phyloP scores from a whole-genome alignment of 2,329 filamentous ascomycete species.

The Biscogniauxia mediterranea region DNA sequence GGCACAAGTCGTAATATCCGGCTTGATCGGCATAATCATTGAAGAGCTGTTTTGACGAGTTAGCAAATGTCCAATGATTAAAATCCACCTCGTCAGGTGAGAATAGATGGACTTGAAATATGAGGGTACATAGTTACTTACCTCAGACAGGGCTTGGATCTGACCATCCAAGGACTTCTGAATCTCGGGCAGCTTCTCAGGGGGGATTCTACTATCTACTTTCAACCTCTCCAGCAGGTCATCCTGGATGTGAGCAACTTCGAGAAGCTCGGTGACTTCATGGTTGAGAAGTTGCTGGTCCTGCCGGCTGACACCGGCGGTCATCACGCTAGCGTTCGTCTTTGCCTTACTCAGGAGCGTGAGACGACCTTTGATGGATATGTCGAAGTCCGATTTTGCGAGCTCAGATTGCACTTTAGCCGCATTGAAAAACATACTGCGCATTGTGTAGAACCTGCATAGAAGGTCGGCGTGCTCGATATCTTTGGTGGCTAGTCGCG shows the following conservation, averaged over 20 bases:
- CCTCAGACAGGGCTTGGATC: constrained; percentile 72
- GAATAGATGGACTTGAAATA: neutral
- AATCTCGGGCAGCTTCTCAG: constrained; percentile 63
- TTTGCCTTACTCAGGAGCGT: constrained; percentile 87
- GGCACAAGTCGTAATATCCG: constrained; percentile 88
- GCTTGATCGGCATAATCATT: constrained; percentile 89
- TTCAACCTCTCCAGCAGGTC: constrained; percentile 79
- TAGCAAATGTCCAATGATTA: constrained; percentile 2
- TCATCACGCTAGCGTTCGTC: constrained; percentile 84
- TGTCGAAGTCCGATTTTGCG: constrained; percentile 75
- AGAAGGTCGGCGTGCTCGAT: constrained; percentile 83
- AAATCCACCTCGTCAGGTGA: neutral
- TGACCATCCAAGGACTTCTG: constrained; percentile 70
- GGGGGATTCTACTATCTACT: constrained; percentile 66
- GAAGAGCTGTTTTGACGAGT: constrained; percentile 67
- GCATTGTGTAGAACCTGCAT: constrained; percentile 88
- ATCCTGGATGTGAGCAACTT: constrained; percentile 93
- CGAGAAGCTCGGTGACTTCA: constrained; percentile 80
- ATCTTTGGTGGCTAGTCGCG: constrained; percentile 70
- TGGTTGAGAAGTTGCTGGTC: constrained; percentile 83
- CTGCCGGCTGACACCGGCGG: constrained; percentile 72
- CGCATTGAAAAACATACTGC: constrained; percentile 79
- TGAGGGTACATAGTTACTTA: constrained; percentile 45
- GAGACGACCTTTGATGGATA: constrained; percentile 82
- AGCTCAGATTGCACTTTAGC: constrained; percentile 82